Evolutionary conservation across 2,329 filamentous ascomycete species (phyloP), one percentile per base, ranked within the genome.

Genomic region (Plectosphaerella plurivora): DNA sequence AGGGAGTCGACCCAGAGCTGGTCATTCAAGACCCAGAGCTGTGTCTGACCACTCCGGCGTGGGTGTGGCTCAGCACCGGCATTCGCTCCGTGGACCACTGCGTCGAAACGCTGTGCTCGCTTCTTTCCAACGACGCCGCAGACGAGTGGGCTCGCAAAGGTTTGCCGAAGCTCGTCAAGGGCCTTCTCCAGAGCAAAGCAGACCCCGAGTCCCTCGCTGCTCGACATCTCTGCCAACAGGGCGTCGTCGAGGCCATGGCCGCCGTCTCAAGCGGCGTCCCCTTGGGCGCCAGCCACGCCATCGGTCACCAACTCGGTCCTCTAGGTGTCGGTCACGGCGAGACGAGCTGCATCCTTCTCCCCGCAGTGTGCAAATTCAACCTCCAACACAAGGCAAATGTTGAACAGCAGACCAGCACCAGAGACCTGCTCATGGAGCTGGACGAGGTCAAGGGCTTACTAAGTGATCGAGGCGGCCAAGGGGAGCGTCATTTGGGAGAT

Each of bases 251-350:
- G 52, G 76, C 79, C 2, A 82, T 84, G 76, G 65, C 65, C 2
- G 73, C 76, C 8, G 63, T 64, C 37, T 69, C 70, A 14, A 60
- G 58, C 14, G 57, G 72, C 72, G 53, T 74, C 51, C 65, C 73
- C n/a, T 55, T 79, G 35, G 77, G 74, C 1, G 74, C 72, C 4
- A 76, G 75, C 56, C 76, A 81, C 57, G 77, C 74, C 0, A 79
- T 81, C 53, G 76, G 76, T 4, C 76, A 80, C 59, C 76, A 77
- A 60, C 68, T 81, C 0, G 77, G 77, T 0, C 79, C 80, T 0
- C 61, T 80, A 3, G 81, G 81, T 0, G 81, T 84, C 2, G 75
- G 77, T 0, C 81, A 86, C 59, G 82, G 82, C 11, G 80, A 83
- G 63, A 85, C 81, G 18, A 48, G 46, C 28, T 48, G 46, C 33